Evolutionary conservation across 306 rosid species (phyloP), one percentile per base, ranked within the genome.

Genomic region (Dryas drummondii): DNA sequence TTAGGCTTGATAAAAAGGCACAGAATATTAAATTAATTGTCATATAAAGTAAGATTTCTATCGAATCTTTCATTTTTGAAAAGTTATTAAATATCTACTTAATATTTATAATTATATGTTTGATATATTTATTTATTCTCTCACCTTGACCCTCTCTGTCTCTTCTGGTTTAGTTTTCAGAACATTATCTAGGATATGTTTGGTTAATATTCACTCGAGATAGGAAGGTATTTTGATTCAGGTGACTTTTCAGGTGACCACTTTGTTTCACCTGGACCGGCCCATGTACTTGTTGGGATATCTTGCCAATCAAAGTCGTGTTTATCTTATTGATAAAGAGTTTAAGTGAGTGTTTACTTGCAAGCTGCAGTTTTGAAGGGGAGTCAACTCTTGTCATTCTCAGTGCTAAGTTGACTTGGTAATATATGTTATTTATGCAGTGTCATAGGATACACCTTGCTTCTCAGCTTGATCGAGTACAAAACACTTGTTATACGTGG

Each of bases 201-300:
- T 22, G 57, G 47, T 78, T 26, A 42, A 63, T 32, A 15, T 27
- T 54, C 4, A 16, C 62, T 61, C 5, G 2, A 52, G 37, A 53
- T n/a, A 13, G 71, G 59, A 13, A 9, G 46, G 14, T 70, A 69
- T 75, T 71, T 44, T 87, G 74, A 75, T 73, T 15, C 5, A 5
- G 37, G 22, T 68, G 61, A 55, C 46, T 45, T 75, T 86, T 76
- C 85, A 94, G 99, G 99, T 94, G 66, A 94, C 99, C 59, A 94
- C 99, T 50, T 90, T 94, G 99, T 94, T 87, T 85, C 99, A 94
- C 81, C 84, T 94, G 86, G 99, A 94, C 86, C 97, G 99, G 52
- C 99, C 99, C 26, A 94, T 94, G 99, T 94, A 94, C 87, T 90
- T 94, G 86, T 85, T 94, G 88, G 99, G 99, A 71, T 94, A 92